Evolutionary conservation across 1,139 yeast genomes (phyloP), one percentile per base, ranked within the genome.

Genomic region (Blastobotrys indianensis): DNA sequence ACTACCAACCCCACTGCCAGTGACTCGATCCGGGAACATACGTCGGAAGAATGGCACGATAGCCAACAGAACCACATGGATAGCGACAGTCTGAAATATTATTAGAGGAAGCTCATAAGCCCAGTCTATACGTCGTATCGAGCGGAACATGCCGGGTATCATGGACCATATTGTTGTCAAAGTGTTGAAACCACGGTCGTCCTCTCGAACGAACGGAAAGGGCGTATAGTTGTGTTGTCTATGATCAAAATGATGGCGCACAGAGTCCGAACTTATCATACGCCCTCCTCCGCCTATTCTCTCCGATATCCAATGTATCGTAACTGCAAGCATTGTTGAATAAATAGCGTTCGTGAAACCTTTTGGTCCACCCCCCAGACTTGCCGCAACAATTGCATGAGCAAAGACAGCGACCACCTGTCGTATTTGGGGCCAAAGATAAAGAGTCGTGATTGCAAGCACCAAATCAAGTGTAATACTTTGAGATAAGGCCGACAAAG

Each of bases 311-410:
- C 25, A 20, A 20, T 20, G 25, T 4, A 20, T 20, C 7, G 25
- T 20, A 7, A 20, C 50, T 10, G 38, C 39, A 13, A 63, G 32
- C 3, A 60, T 50, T 2, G 68, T 62, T 30, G 65, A 54, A 48
- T 64, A 63, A 16, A 62, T 51, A 13, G 69, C 68, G 40, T 63
- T 62, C 12, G 59, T 53, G 39, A 59, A 59, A 11, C 55, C 55
- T 11, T 55, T 48, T 4, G 54, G 57, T 1, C 69, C 67, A 3
- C 68, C 69, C 9, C 66, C 65, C 32, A 65, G 48, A 5, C 61
- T 50, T 2, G 69, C 54, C 11, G 69, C 67, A 12, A 65, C 65
- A 29, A 62, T 57, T 3, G 68, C 66, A 37, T 63, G 62, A 6
- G 69, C 67, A 44, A 65, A 58, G n/a, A 58, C 53, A 37, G 57